Evolutionary conservation across 2,329 filamentous ascomycete species (phyloP), one percentile per base, ranked within the genome.

Genomic region (Penicillium paneum): DNA sequence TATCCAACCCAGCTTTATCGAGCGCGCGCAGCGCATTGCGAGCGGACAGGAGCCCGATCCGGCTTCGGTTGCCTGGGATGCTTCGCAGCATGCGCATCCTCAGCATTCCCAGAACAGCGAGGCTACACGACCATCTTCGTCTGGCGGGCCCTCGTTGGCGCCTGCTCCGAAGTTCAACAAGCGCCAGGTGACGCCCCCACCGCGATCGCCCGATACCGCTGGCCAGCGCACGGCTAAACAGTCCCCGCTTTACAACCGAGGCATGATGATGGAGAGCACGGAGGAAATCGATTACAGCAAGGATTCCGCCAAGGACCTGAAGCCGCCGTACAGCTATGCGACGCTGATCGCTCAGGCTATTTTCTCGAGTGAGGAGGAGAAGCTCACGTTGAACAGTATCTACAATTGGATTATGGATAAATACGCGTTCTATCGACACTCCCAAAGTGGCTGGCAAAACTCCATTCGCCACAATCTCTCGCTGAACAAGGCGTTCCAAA

Each of bases 271-370:
- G 74, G 78, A 80, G 63, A 79, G 77, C 48, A 79, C 77, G 1
- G 78, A 80, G 57, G 77, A 79, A 54, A 79, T 80, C 49, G 77
- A 80, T 56, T 80, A 79, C 63, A 92, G 90, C 67, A 81, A 87
- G 32, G 92, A 97, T 62, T 83, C 87, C 29, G 90, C 92, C 61
- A 89, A 89, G 70, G 91, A 97, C 61, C 84, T 97, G 67, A 99
- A 99, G 72, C 95, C 94, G 1, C 90, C 92, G 42, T 96, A 90
- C 72, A 97, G 93, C 72, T 99, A 99, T 74, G 92, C 94, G 3
- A 91, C 96, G 70, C 85, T 99, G 79, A 99, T 99, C 61, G 94
- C 91, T 0, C 94, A 97, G 75, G 94, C 94, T 1, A 97, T 99
- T 59, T 81, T 97, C 62, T 89, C 89, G 34, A 92, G 88, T 2